Conservation (phyloP, 495 filamentous ascomycete species). For the Friedmanniomyces endolithicus region DNA sequence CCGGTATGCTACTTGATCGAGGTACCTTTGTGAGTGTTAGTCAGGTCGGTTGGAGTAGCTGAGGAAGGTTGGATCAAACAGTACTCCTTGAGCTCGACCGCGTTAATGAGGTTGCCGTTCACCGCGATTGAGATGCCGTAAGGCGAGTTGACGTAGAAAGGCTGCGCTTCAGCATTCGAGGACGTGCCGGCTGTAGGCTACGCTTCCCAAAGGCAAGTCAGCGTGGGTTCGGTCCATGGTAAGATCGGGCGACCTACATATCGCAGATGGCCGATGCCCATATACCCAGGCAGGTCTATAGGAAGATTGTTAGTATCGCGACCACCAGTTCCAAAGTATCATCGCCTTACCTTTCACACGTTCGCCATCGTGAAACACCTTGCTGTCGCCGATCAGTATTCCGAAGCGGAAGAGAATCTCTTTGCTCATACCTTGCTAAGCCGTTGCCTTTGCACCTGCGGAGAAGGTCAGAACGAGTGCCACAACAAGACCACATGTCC, state of each 20-base stretch:
- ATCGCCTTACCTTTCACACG: slow-evolving; percentile 34
- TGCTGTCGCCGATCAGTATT: slow-evolving; percentile 31
- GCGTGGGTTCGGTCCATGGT: background rate
- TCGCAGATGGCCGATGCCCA: slow-evolving; percentile 80
- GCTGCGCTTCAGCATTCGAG: slow-evolving; percentile 68
- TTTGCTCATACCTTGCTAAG: slow-evolving; percentile 43
- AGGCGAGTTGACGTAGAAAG: slow-evolving; percentile 88
- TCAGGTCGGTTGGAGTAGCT: background rate
- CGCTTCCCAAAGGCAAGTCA: background rate
- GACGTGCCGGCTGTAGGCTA: slow-evolving; percentile 56
- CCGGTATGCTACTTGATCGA: slow-evolving; percentile 80
- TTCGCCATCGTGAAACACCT: slow-evolving; percentile 71
- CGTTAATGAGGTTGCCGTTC: slow-evolving; percentile 94
- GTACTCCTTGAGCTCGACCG: slow-evolving; percentile 52
- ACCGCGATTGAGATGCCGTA: slow-evolving; percentile 59
- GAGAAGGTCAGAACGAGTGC: background rate
- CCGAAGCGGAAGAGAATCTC: background rate
- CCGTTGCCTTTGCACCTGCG: slow-evolving; percentile 32
- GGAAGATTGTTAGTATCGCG: background rate
- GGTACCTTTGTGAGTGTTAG: slow-evolving; percentile 31
- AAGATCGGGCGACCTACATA: slow-evolving; percentile 35
- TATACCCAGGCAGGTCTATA: slow-evolving; percentile 68
- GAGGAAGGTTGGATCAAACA: background rate
- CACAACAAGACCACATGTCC: slow-evolving; percentile 25
- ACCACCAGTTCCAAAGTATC: background rate